Base-by-base conservation (phyloP, 1,139 yeast genomes). In the Candida dubliniensis region DNA sequence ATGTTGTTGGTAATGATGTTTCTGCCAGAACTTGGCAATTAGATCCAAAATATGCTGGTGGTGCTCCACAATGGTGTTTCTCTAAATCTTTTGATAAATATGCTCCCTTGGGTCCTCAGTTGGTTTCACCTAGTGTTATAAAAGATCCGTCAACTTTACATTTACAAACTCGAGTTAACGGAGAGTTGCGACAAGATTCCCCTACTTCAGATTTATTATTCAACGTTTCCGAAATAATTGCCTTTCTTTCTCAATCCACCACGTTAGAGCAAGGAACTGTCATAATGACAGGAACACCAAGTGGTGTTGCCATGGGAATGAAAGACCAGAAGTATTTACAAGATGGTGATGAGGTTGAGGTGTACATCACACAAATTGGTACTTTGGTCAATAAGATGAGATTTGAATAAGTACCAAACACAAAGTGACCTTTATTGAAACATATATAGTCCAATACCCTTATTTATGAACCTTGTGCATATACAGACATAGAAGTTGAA, bases 31-130 rank as follows among this genome's bases (percentile, higher is more conserved):
- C 69, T 18, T 77, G 82, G 82, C 82, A 77, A 51, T 58, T 64
- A 36, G 61, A 67, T 34, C 54, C 52, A 11, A 38, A 42, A 29
- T 45, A 38, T 33, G 53, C 54, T 11, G 55, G 55, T 38, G 77
- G 79, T 29, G 77, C 77, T 2, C 70, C 79, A 29, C 83, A 78
- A 53, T 79, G 79, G 71, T 60, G 69, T 31, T 56, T 70, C 33
- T 78, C 80, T 4, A 78, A 78, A 59, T 71, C 72, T 70, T 77
- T 72, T 51, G 83, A 79, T 47, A 74, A 74, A n/a, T 76, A 73
- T 66, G 79, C 80, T 8, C 81, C 81, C 18, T 58, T 74, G 41
- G 81, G 81, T 2, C 81, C 81, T 6, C 77, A 74, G 11, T 62
- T 78, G 45, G 79, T 76, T 5, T 61, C 77, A 3, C 48, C 70